These are phyloP conservation scores for Pulveroboletus sp. DNA, from an alignment of 768 basidiomycete genomes.

Conservation along the genomic window DNA sequence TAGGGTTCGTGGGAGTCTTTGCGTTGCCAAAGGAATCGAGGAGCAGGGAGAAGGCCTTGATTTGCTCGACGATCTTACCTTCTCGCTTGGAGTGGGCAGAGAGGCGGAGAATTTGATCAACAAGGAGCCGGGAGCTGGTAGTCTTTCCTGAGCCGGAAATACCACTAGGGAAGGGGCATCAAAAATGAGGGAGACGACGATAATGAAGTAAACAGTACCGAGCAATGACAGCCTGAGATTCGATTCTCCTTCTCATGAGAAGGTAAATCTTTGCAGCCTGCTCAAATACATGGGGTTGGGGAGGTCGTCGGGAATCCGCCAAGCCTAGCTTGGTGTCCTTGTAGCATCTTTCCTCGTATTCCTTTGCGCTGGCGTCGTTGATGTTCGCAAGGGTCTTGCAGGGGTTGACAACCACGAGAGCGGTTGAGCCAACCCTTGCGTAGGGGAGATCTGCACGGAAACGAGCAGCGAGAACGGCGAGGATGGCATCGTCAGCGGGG, in stretches of 20 bases:
- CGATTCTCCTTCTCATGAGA: conserved; percentile 48
- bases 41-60: conserved; percentile 49
- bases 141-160: conserved; percentile 63
- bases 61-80: conserved; percentile 46
- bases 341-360: conserved; percentile 53
- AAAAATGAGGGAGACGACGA: conserved; percentile 11
- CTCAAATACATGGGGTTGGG: conserved; percentile 60
- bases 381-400: conserved; percentile 52
- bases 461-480: conserved; percentile 50
- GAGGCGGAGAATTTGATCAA: conserved; percentile 56
- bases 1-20: conserved; percentile 58
- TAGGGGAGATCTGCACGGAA: conserved; percentile 57
- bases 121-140: conserved; percentile 45
- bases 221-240: conserved; percentile 54
- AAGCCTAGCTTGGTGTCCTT: conserved; percentile 45
- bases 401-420: conserved; percentile 57
- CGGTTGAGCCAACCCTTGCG: conserved; percentile 44
- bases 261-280: conserved; percentile 57
- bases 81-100: conserved; percentile 56
- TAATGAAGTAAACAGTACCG: conserved; percentile 34
- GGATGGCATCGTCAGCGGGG: conserved; percentile 55
- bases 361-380: conserved; percentile 52
- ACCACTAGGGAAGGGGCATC: conserved; percentile 38
- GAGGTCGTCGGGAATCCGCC: conserved; percentile 33
- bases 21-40: conserved; percentile 64